phyloP scores from a whole-genome alignment of 2,329 filamentous ascomycete species.

The Arthrocladium fulminans region DNA sequence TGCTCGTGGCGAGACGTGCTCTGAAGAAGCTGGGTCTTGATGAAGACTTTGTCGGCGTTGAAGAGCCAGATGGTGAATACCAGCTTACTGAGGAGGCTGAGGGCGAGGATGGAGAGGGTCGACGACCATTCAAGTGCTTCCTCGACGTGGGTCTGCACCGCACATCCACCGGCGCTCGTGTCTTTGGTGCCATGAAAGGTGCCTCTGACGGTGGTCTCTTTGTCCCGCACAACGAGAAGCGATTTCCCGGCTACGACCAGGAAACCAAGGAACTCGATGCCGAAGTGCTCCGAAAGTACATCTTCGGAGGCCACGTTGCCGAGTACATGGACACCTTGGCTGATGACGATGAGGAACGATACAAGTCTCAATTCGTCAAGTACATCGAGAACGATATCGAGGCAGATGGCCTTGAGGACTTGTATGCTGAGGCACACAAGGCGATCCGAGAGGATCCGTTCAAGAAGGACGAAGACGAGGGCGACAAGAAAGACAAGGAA shows the following conservation, averaged over 20 bases:
- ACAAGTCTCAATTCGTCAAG: slow-evolving; percentile 94
- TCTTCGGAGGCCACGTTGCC: slow-evolving; percentile 94
- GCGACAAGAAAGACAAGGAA: slow-evolving; percentile 90
- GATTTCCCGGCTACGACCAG: slow-evolving; percentile 97
- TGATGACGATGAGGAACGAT: slow-evolving; percentile 99
- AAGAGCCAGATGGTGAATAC: slow-evolving; percentile 96
- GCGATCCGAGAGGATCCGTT: slow-evolving; percentile 96
- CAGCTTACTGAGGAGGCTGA: slow-evolving; percentile 89
- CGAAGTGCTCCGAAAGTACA: slow-evolving; percentile 97
- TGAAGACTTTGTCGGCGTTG: slow-evolving; percentile 86
- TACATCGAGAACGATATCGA: slow-evolving; percentile 97
- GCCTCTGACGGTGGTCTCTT: slow-evolving; percentile 96
- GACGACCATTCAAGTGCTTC: slow-evolving; percentile 98
- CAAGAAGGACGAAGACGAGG: slow-evolving; percentile 73
- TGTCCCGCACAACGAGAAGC: slow-evolving; percentile 97
- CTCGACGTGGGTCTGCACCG: slow-evolving; percentile 95
- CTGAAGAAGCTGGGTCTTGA: slow-evolving; percentile 96
- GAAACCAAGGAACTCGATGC: slow-evolving; percentile 96
- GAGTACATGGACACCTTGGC: slow-evolving; percentile 99
- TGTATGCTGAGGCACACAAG: slow-evolving; percentile 91
- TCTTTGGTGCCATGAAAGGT: slow-evolving; percentile 99
- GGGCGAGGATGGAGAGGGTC: slow-evolving; percentile 73
- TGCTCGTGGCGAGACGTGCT: slow-evolving; percentile 91
- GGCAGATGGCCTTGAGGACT: slow-evolving; percentile 91
- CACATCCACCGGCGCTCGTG: slow-evolving; percentile 95